A percentile compares a stretch with the other conserved stretches of the same genome.
Evolutionary conservation across 2,329 filamentous ascomycete genomes (phyloP).

Genomic region (Penicillium sp.): DNA sequence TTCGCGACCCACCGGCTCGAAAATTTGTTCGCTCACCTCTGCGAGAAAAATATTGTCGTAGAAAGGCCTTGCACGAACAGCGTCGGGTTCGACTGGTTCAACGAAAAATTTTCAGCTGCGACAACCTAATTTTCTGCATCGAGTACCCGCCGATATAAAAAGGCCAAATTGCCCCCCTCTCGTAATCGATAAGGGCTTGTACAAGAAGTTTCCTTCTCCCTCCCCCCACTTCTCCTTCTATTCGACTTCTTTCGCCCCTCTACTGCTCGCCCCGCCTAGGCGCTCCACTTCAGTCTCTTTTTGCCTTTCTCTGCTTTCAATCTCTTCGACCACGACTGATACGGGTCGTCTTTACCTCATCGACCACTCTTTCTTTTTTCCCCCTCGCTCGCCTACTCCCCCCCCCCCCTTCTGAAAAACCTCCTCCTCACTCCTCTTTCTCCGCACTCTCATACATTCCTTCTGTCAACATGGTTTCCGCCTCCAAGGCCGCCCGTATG

Average conservation of each 20-base stretch:
- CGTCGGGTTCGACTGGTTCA: too few relatives aligned
- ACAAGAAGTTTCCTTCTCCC: conserved; percentile 3
- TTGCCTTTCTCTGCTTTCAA: conserved; percentile 31
- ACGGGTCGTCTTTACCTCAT: conserved; percentile 13
- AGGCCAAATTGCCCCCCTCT: not conserved
- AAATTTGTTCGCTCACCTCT: conserved; percentile 16
- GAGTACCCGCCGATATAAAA: not conserved
- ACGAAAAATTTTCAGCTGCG: too few relatives aligned
- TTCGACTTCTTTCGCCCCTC: conserved; percentile 22
- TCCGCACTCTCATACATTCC: conserved; percentile 1
- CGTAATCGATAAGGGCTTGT: conserved; percentile 40
- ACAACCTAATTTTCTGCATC: too few relatives aligned
- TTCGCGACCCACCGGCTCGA: conserved; percentile 20
- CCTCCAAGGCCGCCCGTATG: conserved; percentile 62
- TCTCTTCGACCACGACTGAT: conserved; percentile 17
- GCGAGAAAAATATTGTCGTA: not conserved
- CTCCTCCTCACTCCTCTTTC: conserved; percentile 6
- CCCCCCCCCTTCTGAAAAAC: conserved; percentile 3
- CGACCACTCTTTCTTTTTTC: conserved; percentile 6
- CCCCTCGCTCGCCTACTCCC: conserved; percentile 10
- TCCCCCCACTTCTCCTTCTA: conserved; percentile 4
- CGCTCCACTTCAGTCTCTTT: conserved; percentile 28
- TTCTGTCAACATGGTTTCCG: conserved; percentile 54
- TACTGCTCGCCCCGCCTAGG: conserved; percentile 24
- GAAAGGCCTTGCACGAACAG: too few relatives aligned